A percentile compares a stretch with the other conserved stretches of the same genome.
Evolutionary conservation across 441 rosid genomes (phyloP).

Genomic region (Sinapis alba): DNA sequence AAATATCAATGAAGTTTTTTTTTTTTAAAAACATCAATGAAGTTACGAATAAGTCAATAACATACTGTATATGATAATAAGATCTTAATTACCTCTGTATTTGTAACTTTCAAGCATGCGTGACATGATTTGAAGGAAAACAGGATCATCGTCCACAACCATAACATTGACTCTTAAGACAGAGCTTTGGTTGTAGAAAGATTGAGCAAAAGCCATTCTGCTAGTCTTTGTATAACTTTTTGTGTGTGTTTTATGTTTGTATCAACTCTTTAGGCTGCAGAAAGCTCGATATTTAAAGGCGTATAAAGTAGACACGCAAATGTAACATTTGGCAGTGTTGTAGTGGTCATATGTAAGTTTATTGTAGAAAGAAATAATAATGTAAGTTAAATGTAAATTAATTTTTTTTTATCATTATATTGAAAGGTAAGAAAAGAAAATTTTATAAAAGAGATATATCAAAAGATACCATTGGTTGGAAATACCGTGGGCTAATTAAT

Average conservation of each 20-base stretch:
- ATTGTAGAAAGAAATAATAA: conserved; percentile 23
- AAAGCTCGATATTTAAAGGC: conserved; percentile 27
- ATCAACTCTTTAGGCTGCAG: conserved; percentile 8
- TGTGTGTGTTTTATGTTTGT: conserved; percentile 6
- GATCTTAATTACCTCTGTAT: conserved; percentile 51
- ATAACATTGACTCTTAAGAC: conserved; percentile 40
- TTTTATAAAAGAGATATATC: conserved; percentile 14
- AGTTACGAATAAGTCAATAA: not conserved
- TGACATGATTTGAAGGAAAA: conserved; percentile 47
- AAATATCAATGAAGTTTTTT: not conserved
- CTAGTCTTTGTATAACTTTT: conserved; percentile 5
- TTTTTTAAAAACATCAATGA: not conserved
- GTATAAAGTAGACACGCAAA: conserved; percentile 21
- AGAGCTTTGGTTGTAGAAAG: conserved; percentile 30
- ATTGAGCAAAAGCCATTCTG: conserved; percentile 32
- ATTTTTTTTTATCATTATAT: conserved; percentile 12
- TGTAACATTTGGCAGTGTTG: conserved; percentile 28
- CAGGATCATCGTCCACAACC: conserved; percentile 70
- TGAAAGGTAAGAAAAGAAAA: conserved; percentile 10
- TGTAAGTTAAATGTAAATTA: not conserved
- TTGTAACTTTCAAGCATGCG: conserved; percentile 45
- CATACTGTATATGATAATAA: not conserved
- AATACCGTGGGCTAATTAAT: conserved; percentile 34
- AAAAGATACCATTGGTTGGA: not conserved
- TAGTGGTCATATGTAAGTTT: conserved; percentile 10